phyloP scores from a whole-genome alignment of 257 asterid genomes.

The Solanum pimpinellifolium region DNA sequence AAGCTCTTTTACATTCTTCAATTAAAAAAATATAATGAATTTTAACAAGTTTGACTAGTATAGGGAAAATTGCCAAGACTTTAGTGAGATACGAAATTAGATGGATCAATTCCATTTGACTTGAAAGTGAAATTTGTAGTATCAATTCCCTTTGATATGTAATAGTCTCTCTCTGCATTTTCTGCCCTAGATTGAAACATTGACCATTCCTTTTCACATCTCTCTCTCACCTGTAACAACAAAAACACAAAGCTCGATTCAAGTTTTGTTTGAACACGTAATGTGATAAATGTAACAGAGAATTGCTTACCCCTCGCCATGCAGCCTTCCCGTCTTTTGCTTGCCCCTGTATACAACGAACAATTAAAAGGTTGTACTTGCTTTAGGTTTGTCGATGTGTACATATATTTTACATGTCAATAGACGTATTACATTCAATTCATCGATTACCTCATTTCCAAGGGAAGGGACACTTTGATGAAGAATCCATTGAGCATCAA shows the following conservation, averaged over 20 bases:
- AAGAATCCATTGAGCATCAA: constrained; percentile 79
- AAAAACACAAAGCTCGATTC: not conserved
- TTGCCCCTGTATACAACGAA: constrained; percentile 31
- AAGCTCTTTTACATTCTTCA: not conserved
- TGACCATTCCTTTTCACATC: constrained; percentile 65
- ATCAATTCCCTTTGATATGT: constrained; percentile 40
- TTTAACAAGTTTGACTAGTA: not conserved
- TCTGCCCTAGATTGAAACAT: constrained; percentile 44
- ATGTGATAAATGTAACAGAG: not conserved
- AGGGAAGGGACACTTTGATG: constrained; percentile 72
- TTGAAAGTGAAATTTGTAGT: constrained; percentile 22
- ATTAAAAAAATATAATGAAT: not conserved
- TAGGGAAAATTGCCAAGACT: not conserved
- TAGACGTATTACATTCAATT: not conserved
- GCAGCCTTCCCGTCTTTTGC: constrained; percentile 49
- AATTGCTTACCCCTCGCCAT: constrained; percentile 63
- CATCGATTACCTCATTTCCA: constrained; percentile 50
- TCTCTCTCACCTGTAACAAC: constrained; percentile 42
- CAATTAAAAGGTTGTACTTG: not conserved
- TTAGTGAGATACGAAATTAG: constrained; percentile 6
- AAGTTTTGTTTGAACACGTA: not conserved
- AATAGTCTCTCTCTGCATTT: constrained; percentile 50
- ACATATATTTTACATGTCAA: not conserved
- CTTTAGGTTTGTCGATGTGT: not conserved
- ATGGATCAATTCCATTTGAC: constrained; percentile 25